Base-by-base conservation (phyloP, 805 yeast genomes). In the Wickerhamiella alocasiicola region DNA sequence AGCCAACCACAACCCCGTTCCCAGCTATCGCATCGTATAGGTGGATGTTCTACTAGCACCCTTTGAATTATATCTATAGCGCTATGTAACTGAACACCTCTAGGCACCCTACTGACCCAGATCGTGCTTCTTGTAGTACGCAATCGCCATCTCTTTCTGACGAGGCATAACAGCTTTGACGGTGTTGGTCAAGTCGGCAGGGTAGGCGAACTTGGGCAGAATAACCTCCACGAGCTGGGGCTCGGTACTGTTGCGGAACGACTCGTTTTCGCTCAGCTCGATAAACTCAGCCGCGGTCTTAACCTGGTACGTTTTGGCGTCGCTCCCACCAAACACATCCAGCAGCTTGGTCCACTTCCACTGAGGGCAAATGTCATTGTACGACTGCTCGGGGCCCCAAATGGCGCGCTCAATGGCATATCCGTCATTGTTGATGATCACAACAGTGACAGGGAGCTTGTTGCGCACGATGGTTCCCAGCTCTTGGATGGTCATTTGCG, bases 401-500 rank as follows among this genome's bases (percentile, higher is more conserved):
- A 85, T 81, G 20, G 78, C 72, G 55, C 95, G 72, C 64, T 87
- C 95, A 35, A 85, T 84, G 0, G 95, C 78, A 63, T 87, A 85
- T 2, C 96, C 96, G 42, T 71, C 70, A 60, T 87, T 85, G 62
- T 87, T 87, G 61, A 84, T 64, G 39, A 85, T 60, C 49, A 85
- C 70, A 20, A 87, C 69, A 31, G 78, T 72, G 20, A 94, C 83
- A 27, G 71, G 72, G 31, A 79, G 65, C 16, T 67, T 65, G 46
- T 70, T 64, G 46, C 82, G 70, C 27, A 80, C 57, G 53, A 71
- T 72, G 2, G 82, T 68, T 0, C 83, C 72, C 37, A 78, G 60
- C 55, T 85, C 96, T 66, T 85, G 95, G 43, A 80, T 67, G 3
- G 95, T 84, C 94, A 87, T 81, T 64, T 84, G 94, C 2, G 95